Evolutionary conservation across 805 yeast genomes (phyloP).

Genomic region (Kodamaea hsintzibuensis): DNA sequence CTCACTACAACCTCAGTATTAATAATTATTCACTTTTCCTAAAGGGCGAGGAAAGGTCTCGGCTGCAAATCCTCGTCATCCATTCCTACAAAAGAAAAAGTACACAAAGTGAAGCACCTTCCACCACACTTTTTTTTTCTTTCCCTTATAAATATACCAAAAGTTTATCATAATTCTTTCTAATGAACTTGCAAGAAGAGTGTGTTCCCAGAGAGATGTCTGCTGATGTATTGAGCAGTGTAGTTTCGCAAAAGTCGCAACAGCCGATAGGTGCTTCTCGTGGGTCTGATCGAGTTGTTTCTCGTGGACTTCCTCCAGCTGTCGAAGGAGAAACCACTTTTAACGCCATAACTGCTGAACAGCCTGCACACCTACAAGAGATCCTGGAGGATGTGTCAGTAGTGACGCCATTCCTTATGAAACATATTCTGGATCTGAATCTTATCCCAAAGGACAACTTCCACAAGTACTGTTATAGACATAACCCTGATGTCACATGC

Average conservation of each 20-base stretch:
- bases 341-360: conserved; percentile 1
- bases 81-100: background rate
- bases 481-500: conserved; percentile 83
- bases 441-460: conserved; percentile 50
- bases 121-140: conserved; percentile 1
- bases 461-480: conserved; percentile 84
- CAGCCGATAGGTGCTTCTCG: background rate
- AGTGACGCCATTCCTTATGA: conserved; percentile 42
- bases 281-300: background rate
- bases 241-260: conserved; percentile 1
- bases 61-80: background rate
- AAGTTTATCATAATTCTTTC: background rate
- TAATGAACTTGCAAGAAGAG: conserved; percentile 13
- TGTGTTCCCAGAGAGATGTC: conserved; percentile 12
- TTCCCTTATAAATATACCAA: background rate
- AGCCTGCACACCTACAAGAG: background rate
- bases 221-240: conserved; percentile 3
- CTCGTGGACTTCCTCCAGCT: background rate
- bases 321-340: background rate
- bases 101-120: no score
- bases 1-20: background rate
- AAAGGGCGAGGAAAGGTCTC: background rate
- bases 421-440: conserved; percentile 44
- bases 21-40: no score
- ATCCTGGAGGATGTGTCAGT: conserved; percentile 24